Evolutionary conservation across 176 grass and related monocot species (phyloP).

Genomic region (Aechmea fasciata): DNA sequence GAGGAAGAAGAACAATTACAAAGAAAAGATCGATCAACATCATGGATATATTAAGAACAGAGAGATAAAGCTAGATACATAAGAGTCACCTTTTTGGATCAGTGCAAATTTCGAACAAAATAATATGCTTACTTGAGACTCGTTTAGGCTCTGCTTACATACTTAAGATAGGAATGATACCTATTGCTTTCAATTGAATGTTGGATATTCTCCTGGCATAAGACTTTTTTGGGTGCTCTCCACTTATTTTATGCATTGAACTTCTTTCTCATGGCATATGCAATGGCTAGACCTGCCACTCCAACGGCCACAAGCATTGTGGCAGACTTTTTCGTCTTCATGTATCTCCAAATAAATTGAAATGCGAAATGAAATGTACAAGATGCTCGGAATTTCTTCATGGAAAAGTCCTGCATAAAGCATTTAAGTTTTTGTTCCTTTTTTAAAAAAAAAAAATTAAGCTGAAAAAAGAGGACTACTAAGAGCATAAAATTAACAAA

Average conservation of each 20-base stretch:
- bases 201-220: slow-evolving; percentile 3
- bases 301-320: slow-evolving; percentile 27
- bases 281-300: slow-evolving; percentile 33
- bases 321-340: slow-evolving; percentile 17
- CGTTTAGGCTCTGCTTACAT: too few species aligned
- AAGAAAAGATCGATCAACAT: too few species aligned
- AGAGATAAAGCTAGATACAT: too few species aligned
- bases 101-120: too few species aligned
- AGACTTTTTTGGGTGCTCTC: background rate
- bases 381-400: slow-evolving; percentile 44
- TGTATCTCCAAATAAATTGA: slow-evolving; percentile 31
- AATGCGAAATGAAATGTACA: slow-evolving; percentile 40
- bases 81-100: too few species aligned
- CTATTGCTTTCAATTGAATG: too few species aligned
- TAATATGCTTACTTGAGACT: too few species aligned
- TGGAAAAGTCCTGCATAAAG: slow-evolving; percentile 36
- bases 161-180: too few species aligned
- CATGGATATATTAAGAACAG: too few species aligned
- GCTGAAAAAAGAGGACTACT: background rate
- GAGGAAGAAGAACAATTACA: too few species aligned
- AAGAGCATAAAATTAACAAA: slow-evolving; percentile 7
- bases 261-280: slow-evolving; percentile 30
- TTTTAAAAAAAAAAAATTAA: background rate
- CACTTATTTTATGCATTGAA: background rate
- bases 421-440: background rate